These are phyloP conservation scores for Chenopodium suecicum DNA, from an alignment of 148 eudicot species.

Conservation along the genomic window DNA sequence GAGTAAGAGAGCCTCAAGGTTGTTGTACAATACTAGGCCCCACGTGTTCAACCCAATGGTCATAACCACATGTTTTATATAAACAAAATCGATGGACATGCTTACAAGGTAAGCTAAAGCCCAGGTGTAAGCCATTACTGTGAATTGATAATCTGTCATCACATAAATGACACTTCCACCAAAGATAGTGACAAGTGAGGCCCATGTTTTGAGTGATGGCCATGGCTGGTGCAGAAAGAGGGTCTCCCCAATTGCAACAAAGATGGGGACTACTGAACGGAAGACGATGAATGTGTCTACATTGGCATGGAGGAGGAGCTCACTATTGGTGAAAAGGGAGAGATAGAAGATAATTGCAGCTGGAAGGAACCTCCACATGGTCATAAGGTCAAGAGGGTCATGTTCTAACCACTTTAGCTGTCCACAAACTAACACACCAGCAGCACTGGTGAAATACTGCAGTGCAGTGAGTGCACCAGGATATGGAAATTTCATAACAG, in stretches of 20 bases:
- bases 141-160: constrained; percentile 88
- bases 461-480: constrained; percentile 92
- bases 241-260: constrained; percentile 94
- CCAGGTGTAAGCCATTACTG: constrained; percentile 86
- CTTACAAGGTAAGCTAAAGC: constrained; percentile 91
- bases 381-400: constrained; percentile 63
- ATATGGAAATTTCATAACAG: constrained; percentile 92
- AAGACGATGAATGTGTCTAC: constrained; percentile 94
- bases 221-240: constrained; percentile 90
- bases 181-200: constrained; percentile 79
- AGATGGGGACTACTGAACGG: constrained; percentile 92
- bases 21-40: constrained; percentile 97
- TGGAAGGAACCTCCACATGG: constrained; percentile 89
- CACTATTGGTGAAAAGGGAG: constrained; percentile 94
- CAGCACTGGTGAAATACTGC: constrained; percentile 90
- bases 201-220: constrained; percentile 86
- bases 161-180: constrained; percentile 91
- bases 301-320: constrained; percentile 95
- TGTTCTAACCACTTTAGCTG: constrained; percentile 64
- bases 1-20: constrained; percentile 87
- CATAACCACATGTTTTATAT: constrained; percentile 97
- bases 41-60: constrained; percentile 93
- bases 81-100: constrained; percentile 96
- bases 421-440: constrained; percentile 69
- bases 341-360: constrained; percentile 94